Evolutionary conservation across 2,329 filamentous ascomycete genomes (phyloP).

Genomic region (Thielaviopsis punctulata): DNA sequence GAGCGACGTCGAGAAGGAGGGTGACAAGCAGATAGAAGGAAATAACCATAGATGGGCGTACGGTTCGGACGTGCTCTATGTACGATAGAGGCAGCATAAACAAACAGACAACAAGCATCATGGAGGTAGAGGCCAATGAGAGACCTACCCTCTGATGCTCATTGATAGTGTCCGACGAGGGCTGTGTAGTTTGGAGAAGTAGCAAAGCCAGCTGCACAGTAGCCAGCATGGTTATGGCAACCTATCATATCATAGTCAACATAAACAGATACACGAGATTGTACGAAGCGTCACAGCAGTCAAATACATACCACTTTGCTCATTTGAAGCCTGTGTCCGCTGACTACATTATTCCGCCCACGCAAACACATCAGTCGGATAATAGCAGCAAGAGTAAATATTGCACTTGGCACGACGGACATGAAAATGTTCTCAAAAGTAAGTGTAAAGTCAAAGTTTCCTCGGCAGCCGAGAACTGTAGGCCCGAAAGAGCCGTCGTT

Average conservation of each 20-base stretch:
- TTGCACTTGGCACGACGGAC: slow-evolving; percentile 24
- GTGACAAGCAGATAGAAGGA: slow-evolving; percentile 25
- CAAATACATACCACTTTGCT: slow-evolving; percentile 17
- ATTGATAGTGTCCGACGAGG: slow-evolving; percentile 2
- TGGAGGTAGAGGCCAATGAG: slow-evolving; percentile 16
- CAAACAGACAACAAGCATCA: slow-evolving; percentile 19
- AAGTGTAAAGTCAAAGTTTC: slow-evolving; percentile 33
- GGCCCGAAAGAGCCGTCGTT: slow-evolving; percentile 27
- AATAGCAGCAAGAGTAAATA: slow-evolving; percentile 22
- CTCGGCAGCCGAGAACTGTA: slow-evolving; percentile 27
- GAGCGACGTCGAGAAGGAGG: slow-evolving; percentile 26
- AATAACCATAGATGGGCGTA: slow-evolving; percentile 26
- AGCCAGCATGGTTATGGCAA: slow-evolving; percentile 15
- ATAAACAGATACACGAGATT: background rate
- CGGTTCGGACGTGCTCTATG: slow-evolving; percentile 21
- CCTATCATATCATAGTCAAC: slow-evolving; percentile 11
- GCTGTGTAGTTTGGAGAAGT: slow-evolving; percentile 15
- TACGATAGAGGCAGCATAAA: slow-evolving; percentile 19
- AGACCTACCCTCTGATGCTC: slow-evolving; percentile 13
- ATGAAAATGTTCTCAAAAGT: slow-evolving; percentile 31
- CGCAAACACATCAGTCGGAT: slow-evolving; percentile 19
- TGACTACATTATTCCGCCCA: slow-evolving; percentile 19
- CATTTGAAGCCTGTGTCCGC: slow-evolving; percentile 20
- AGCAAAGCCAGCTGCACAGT: slow-evolving; percentile 20
- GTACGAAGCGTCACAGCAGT: background rate